These are phyloP conservation scores for Artemisia tridentata DNA, from an alignment of 129 eudicot genomes.

Conservation along the genomic window DNA sequence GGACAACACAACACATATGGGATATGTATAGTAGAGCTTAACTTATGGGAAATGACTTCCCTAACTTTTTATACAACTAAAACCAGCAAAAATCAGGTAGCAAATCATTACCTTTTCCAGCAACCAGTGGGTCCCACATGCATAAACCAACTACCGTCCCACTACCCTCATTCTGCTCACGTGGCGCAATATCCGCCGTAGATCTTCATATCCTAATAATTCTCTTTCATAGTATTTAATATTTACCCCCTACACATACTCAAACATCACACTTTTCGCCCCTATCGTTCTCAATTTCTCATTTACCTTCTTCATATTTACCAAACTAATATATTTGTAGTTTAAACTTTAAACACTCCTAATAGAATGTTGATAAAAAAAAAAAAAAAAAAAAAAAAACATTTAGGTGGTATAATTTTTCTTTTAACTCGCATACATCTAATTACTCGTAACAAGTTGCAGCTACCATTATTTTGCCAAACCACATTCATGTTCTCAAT, in stretches of 20 bases:
- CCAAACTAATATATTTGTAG: not conserved
- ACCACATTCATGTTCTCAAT: too few species aligned
- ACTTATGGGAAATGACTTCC: too few species aligned
- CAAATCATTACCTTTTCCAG: slow-evolving; percentile 33
- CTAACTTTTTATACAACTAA: not conserved
- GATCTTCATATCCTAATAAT: slow-evolving; percentile 30
- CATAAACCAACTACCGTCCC: slow-evolving; percentile 32
- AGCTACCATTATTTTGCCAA: too few species aligned
- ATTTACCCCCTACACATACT: slow-evolving; percentile 18
- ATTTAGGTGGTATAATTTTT: too few species aligned
- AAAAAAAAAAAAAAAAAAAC: too few species aligned
- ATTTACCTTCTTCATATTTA: slow-evolving; percentile 24
- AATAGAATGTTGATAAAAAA: too few species aligned
- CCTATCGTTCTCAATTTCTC: slow-evolving; percentile 9
- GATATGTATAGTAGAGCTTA: too few species aligned
- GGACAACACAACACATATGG: too few species aligned
- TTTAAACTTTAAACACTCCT: too few species aligned
- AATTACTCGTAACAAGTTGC: too few species aligned
- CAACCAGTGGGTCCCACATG: slow-evolving; percentile 22
- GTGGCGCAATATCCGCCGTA: slow-evolving; percentile 36
- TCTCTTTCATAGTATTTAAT: not conserved
- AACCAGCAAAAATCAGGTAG: slow-evolving; percentile 34
- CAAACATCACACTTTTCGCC: slow-evolving; percentile 13
- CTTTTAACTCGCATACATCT: too few species aligned
- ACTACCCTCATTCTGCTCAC: slow-evolving; percentile 28